Percentiles rank a stretch among this genome's conserved stretches.
Conservation (phyloP, 2,329 filamentous ascomycete genomes). For the Penicillium fuscoglaucum region DNA sequence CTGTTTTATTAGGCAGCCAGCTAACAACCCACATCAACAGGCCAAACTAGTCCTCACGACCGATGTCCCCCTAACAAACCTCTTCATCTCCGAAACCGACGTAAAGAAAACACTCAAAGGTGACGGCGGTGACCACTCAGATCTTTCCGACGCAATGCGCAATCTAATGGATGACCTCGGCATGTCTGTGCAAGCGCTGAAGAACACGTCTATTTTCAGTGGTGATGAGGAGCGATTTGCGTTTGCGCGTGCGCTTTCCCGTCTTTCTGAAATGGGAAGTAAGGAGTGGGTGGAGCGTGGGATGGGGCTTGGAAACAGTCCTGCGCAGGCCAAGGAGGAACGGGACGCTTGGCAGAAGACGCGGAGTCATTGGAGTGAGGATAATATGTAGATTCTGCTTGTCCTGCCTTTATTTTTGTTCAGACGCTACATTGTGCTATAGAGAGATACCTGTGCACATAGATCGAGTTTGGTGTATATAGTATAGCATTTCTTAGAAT, state of each 20-base stretch:
- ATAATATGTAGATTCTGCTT: conserved; percentile 40
- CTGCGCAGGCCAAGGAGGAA: conserved; percentile 46
- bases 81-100: conserved; percentile 77
- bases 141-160: conserved; percentile 69
- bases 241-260: conserved; percentile 82
- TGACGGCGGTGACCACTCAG: conserved; percentile 49
- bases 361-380: conserved; percentile 52
- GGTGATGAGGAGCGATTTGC: conserved; percentile 97
- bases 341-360: conserved; percentile 51
- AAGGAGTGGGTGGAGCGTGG: conserved; percentile 91
- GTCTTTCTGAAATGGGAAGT: conserved; percentile 89
- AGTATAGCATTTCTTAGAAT: neutral
- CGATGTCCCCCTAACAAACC: conserved; percentile 76
- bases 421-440: neutral
- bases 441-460: conserved; percentile 8
- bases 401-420: neutral
- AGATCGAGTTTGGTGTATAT: conserved; percentile 3
- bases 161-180: conserved; percentile 85
- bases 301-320: conserved; percentile 51
- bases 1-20: neutral
- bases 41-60: conserved; percentile 96
- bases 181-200: conserved; percentile 79
- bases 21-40: conserved; percentile 42
- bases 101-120: conserved; percentile 59
- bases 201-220: conserved; percentile 81